phyloP scores from a whole-genome alignment of 352 stramenopile genomes.

The Phytopythium ostracodes region DNA sequence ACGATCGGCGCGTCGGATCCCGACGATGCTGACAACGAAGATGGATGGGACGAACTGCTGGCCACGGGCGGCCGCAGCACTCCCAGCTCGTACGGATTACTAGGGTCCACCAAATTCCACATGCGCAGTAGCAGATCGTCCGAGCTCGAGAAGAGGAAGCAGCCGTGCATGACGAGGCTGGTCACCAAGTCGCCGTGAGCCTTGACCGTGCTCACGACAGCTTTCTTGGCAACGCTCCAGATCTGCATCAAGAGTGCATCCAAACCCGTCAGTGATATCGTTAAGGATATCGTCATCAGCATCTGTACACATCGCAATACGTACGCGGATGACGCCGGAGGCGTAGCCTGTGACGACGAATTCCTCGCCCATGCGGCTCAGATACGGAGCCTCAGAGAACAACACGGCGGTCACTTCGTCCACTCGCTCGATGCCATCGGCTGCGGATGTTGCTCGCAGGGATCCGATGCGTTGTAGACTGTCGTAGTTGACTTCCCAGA shows the following conservation, averaged over 20 bases:
- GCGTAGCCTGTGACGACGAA: slow-evolving; percentile 57
- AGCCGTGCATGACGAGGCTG: slow-evolving; percentile 52
- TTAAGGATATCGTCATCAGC: background rate
- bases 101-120: slow-evolving; percentile 55
- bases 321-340: slow-evolving; percentile 44
- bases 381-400: slow-evolving; percentile 47
- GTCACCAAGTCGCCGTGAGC: slow-evolving; percentile 49
- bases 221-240: slow-evolving; percentile 50
- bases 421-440: background rate
- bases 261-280: too few species aligned
- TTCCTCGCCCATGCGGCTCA: slow-evolving; percentile 34
- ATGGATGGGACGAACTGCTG: slow-evolving; percentile 4
- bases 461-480: slow-evolving; percentile 14
- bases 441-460: background rate
- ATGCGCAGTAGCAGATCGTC: slow-evolving; percentile 60
- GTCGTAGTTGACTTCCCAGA: slow-evolving; percentile 56
- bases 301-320: background rate
- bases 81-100: slow-evolving; percentile 52
- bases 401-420: slow-evolving; percentile 47
- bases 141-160: slow-evolving; percentile 75
- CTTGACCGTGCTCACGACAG: slow-evolving; percentile 39
- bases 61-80: slow-evolving; percentile 29
- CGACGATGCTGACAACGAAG: slow-evolving; percentile 20
- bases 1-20: slow-evolving; percentile 43
- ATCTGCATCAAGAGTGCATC: slow-evolving; percentile 20